phyloP scores from a whole-genome alignment of 345 rosid species.

The Anacardium occidentale region DNA sequence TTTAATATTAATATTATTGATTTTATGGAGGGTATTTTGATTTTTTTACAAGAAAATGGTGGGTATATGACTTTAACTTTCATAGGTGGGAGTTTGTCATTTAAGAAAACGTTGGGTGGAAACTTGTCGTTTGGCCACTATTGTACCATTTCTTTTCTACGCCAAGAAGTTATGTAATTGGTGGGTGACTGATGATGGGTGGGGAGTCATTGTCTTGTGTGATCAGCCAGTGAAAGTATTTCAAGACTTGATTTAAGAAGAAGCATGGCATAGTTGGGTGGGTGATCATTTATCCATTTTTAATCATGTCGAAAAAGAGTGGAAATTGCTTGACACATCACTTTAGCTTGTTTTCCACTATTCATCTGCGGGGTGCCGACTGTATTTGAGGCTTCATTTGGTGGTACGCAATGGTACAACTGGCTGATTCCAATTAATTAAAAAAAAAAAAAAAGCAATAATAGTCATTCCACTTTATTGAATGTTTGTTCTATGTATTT shows the following conservation, averaged over 20 bases:
- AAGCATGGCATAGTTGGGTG: not conserved
- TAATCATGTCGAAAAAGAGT: not conserved
- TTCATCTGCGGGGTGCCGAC: not conserved
- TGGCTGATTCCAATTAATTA: not conserved
- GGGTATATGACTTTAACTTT: too few relatives aligned
- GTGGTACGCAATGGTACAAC: conserved; percentile 11
- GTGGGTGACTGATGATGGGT: conserved; percentile 28
- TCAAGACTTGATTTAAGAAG: not conserved
- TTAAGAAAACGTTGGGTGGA: too few relatives aligned
- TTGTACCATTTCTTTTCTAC: not conserved
- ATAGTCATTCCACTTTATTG: too few relatives aligned
- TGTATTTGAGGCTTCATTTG: not conserved
- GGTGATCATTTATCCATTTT: not conserved
- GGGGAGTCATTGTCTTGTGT: conserved; percentile 27
- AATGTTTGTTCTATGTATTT: too few relatives aligned
- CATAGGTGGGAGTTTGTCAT: too few relatives aligned
- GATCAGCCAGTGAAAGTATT: not conserved
- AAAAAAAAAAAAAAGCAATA: too few relatives aligned
- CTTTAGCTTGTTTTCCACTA: conserved; percentile 14
- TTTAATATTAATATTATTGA: too few relatives aligned
- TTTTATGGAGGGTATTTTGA: too few relatives aligned
- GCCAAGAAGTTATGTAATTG: conserved; percentile 13
- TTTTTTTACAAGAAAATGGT: too few relatives aligned
- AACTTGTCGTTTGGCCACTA: too few relatives aligned
- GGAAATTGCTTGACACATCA: not conserved